Base-by-base conservation (phyloP, 2,329 filamentous ascomycete genomes). In the Pseudogymnoascus sp. region DNA sequence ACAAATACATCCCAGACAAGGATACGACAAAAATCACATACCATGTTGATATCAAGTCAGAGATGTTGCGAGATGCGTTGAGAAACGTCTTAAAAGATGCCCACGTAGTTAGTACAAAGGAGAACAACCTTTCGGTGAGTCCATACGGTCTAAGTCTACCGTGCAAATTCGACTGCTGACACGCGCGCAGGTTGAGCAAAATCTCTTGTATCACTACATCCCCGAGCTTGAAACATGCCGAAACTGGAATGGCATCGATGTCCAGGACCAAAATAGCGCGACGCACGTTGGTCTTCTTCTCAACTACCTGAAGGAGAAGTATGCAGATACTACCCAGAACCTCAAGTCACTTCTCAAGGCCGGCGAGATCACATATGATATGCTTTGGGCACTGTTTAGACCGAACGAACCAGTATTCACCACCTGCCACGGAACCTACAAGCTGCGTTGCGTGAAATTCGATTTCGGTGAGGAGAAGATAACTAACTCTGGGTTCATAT, bases 351-450 rank as follows among this genome's bases (percentile, higher is more conserved):
- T 75, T 62, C 64, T 75, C 14, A 59, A 69, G 63, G 59, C 69
- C 33, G 6, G 59, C 38, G 7, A 74, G 56, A 75, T 75, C 66
- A 75, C 68, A 31, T 76, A 75, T 65, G 67, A 76, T 66, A 70
- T 76, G 50, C 70, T 77, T 7, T 75, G 65, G 70, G 67, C 69
- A 19, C 67, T 77, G 40, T 77, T 76, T 62, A 76, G 75, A 63
- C 69, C 70, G 41, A 72, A 73, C 56, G 68, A 61, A 14, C 43
- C 69, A 38, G 59, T 72, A 46, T 73, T 69, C 64, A 73, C 69
- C 11, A 72, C 46, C 11, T 69, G 62, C 64, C 53, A 60, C 33
- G 65, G 67, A 12, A 70, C 62, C 12, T 26, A 63, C 22, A 63
- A 69, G 64, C 66, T 59, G 64, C 62, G 63, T 61, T 70, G 63